Conservation (phyloP, 2,329 filamentous ascomycete genomes). For the Botrytis galanthina region DNA sequence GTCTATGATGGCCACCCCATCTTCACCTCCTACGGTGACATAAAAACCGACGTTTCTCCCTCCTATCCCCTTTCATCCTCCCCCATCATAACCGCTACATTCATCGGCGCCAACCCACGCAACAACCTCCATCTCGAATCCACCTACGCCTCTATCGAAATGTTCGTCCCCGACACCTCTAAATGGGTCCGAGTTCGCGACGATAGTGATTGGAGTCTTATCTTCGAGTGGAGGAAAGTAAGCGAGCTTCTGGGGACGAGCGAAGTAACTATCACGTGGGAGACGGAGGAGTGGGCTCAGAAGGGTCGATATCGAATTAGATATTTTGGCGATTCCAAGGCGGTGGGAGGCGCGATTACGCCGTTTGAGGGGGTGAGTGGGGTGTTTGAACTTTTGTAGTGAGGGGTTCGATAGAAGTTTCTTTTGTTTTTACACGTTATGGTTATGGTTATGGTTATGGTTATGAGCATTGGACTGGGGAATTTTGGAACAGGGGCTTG, state of each 20-base stretch:
- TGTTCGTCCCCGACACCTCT: slow-evolving; percentile 44
- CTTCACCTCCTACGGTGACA: slow-evolving; percentile 68
- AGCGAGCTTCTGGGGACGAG: slow-evolving; percentile 70
- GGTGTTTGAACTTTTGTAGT: slow-evolving; percentile 42
- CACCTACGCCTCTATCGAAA: slow-evolving; percentile 77
- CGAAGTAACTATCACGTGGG: slow-evolving; percentile 78
- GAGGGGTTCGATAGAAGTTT: background rate
- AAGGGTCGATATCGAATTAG: slow-evolving; percentile 71
- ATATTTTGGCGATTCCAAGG: slow-evolving; percentile 84
- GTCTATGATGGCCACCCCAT: slow-evolving; percentile 67
- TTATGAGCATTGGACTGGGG: background rate
- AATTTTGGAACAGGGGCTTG: background rate
- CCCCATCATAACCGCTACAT: slow-evolving; percentile 59
- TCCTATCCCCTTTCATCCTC: slow-evolving; percentile 57
- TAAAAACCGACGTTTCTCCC: slow-evolving; percentile 53
- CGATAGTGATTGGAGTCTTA: slow-evolving; percentile 79
- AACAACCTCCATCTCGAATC: slow-evolving; percentile 79
- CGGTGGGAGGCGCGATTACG: slow-evolving; percentile 55
- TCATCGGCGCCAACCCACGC: slow-evolving; percentile 84
- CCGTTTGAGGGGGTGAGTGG: slow-evolving; percentile 68
- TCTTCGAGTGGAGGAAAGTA: slow-evolving; percentile 76
- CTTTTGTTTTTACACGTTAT: background rate
- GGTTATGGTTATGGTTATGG: background rate
- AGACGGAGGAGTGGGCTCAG: slow-evolving; percentile 60
- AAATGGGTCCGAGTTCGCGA: slow-evolving; percentile 66